Evolutionary conservation across 768 basidiomycete species (phyloP).

Genomic region (Podaxis sp.): DNA sequence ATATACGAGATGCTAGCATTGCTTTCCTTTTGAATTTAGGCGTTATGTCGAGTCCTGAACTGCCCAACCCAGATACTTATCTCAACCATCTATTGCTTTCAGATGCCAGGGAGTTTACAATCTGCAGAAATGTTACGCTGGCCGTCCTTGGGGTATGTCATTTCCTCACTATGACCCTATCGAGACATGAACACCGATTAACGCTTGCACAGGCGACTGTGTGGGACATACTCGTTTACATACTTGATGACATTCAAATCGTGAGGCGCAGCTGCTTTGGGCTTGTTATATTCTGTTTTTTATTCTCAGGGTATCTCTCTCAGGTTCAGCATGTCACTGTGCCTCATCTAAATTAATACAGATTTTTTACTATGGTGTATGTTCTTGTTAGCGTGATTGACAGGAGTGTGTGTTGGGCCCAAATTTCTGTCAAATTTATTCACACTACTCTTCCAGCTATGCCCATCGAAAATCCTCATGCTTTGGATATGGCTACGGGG

Average conservation of each 20-base stretch:
- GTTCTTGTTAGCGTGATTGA: not conserved
- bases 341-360: not conserved
- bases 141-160: not conserved
- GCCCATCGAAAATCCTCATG: not conserved
- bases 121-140: not conserved
- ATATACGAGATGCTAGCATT: not conserved
- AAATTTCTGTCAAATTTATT: not conserved
- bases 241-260: not conserved
- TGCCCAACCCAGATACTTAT: not conserved
- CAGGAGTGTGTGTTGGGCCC: not conserved
- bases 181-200: not conserved
- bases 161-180: not conserved
- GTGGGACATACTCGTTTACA: not conserved
- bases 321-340: too few relatives aligned
- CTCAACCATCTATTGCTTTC: not conserved
- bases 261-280: not conserved
- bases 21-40: not conserved
- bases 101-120: not conserved
- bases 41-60: not conserved
- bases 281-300: not conserved
- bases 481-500: not conserved
- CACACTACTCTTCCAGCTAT: not conserved
- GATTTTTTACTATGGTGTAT: not conserved
- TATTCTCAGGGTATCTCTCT: not conserved
- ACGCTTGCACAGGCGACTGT: not conserved